Conservation (phyloP, 331 rosid genomes). For the Cydonia oblonga region DNA sequence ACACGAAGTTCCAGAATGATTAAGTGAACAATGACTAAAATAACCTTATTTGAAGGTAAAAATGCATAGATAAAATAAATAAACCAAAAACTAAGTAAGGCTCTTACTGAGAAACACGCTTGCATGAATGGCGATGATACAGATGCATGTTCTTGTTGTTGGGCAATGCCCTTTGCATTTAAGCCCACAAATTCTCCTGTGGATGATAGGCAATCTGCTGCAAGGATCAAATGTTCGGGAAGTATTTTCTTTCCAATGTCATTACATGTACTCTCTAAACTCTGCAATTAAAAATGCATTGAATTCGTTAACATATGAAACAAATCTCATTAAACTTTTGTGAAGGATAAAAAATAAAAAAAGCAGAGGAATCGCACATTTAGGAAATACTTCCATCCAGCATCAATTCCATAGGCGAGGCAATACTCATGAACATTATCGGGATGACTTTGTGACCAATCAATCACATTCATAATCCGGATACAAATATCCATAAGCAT, state of each 20-base stretch:
- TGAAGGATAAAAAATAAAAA: not conserved
- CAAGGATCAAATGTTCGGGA: slow-evolving; percentile 64
- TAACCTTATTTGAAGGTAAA: not conserved
- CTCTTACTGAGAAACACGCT: slow-evolving; percentile 90
- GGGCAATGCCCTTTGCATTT: slow-evolving; percentile 65
- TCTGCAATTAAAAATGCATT: slow-evolving; percentile 38
- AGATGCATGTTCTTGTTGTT: slow-evolving; percentile 52
- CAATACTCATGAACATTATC: slow-evolving; percentile 57
- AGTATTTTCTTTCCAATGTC: slow-evolving; percentile 73
- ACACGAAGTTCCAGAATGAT: slow-evolving; percentile 33
- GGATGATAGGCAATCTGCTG: slow-evolving; percentile 55
- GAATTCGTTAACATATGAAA: slow-evolving; percentile 7
- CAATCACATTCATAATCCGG: slow-evolving; percentile 59
- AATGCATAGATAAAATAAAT: not conserved
- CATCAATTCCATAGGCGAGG: slow-evolving; percentile 61
- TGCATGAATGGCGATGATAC: slow-evolving; percentile 75
- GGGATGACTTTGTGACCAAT: slow-evolving; percentile 93
- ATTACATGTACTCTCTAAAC: slow-evolving; percentile 55
- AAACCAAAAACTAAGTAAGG: slow-evolving; percentile 11
- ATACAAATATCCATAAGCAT: slow-evolving; percentile 46
- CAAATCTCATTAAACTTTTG: not conserved
- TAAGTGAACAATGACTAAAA: not conserved
- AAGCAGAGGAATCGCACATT: slow-evolving; percentile 32
- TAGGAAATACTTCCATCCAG: slow-evolving; percentile 64
- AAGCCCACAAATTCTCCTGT: slow-evolving; percentile 84